Evolutionary conservation across 257 asterid species (phyloP), one percentile per base, ranked within the genome.

Genomic region (Craterostigma plantagineum): DNA sequence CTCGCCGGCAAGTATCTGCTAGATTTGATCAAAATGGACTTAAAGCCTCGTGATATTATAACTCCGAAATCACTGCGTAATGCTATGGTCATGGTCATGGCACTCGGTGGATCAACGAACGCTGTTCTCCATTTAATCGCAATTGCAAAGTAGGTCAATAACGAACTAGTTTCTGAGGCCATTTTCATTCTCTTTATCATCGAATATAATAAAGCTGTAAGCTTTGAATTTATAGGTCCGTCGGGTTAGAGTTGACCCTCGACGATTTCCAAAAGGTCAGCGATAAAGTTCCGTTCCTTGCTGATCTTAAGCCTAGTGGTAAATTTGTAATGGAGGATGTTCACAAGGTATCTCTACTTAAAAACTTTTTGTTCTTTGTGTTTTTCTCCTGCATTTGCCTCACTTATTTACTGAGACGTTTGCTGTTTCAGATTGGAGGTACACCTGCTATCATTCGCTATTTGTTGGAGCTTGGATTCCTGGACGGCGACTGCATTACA

Each of bases 281-380:
- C 52, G 98, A 87, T 63, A 39, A 40, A 66, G 79, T 82, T 51
- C 98, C 98, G 6, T 76, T 87, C 68, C 93, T 87, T 40, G 98
- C 98, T 47, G 98, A 87, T 77, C 91, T 87, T 34, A 87, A 82
- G 74, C 98, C 98, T 46, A 87, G 98, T 72, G 98, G 98, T 42
- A 87, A 79, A 67, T 87, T 69, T 48, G 98, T 87, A 45, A 87
- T 82, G 98, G 98, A 82, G 70, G 98, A 87, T 52, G 72, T 87
- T 38, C 98, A 87, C 70, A 87, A 83, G 92, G 95, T 82, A 53
- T 56, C 27, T 46, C 2, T 52, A 33, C 27, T 10, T 34, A 33
- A 35, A 43, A 40, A 16, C 18, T 14, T 50, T 42, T n/a, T n/a
- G n/a, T n/a, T n/a, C n/a, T n/a, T 54, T 0, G 37, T 40, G n/a